A percentile compares a stretch with the other conserved stretches of the same genome.
Evolutionary conservation across 352 stramenopile genomes (phyloP).

Genomic region (Blastocystis sp.): DNA sequence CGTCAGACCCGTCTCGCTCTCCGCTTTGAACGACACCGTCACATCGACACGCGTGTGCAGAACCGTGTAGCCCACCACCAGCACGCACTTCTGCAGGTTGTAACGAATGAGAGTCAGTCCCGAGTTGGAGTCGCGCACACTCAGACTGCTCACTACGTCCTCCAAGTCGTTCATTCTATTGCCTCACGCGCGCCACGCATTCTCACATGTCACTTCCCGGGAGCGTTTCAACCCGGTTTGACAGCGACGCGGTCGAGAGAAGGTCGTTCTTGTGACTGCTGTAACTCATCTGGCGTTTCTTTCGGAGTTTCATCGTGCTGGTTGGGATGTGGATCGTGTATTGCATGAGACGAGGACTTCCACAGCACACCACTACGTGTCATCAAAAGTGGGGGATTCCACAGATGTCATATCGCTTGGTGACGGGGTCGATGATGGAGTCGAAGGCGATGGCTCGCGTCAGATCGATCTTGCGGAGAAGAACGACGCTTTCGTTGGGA

Average conservation of each 20-base stretch:
- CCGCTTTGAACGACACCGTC: conserved; percentile 8
- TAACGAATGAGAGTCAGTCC: not conserved
- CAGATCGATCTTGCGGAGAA: not conserved
- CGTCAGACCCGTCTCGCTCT: not conserved
- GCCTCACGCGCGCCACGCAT: not conserved
- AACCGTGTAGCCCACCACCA: conserved; percentile 24
- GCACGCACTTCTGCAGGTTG: not conserved
- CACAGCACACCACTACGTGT: conserved; percentile 21
- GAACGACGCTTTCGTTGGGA: not conserved
- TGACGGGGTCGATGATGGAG: not conserved
- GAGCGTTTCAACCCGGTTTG: not conserved
- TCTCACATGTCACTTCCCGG: conserved; percentile 17
- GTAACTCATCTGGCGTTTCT: not conserved
- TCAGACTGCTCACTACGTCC: conserved; percentile 23
- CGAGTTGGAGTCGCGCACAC: not conserved
- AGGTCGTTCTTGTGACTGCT: not conserved
- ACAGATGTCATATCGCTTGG: conserved; percentile 37
- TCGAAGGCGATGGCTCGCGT: conserved; percentile 7
- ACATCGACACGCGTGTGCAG: not conserved
- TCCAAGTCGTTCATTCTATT: conserved; percentile 21
- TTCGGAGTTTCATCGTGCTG: not conserved
- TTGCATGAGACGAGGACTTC: not conserved
- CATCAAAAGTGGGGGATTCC: not conserved
- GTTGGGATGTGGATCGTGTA: not conserved
- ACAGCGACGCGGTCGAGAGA: not conserved